A percentile compares a stretch with the other conserved stretches of the same genome.
phyloP scores from a whole-genome alignment of 1,139 yeast genomes.

The Ogataea hybrid region DNA sequence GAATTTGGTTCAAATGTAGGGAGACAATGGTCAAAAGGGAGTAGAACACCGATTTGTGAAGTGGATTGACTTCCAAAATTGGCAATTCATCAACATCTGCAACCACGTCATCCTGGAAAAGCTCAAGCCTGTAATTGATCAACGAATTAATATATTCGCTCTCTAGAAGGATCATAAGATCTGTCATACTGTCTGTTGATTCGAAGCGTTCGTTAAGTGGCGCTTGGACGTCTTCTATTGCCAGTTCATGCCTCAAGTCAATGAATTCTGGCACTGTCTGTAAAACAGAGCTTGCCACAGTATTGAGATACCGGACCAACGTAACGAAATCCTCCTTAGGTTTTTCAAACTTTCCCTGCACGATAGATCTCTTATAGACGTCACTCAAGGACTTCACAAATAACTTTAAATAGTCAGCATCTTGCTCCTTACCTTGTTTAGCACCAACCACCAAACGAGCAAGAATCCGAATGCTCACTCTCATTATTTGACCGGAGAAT shows the following conservation, averaged over 20 bases:
- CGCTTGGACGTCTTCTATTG: conserved; percentile 17
- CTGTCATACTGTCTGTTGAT: conserved; percentile 22
- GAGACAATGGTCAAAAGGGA: conserved; percentile 17
- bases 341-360: conserved; percentile 4
- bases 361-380: conserved; percentile 16
- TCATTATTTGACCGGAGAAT: conserved; percentile 15
- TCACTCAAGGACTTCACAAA: conserved; percentile 21
- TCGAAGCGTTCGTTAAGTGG: conserved; percentile 27
- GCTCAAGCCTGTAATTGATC: conserved; percentile 12
- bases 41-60: conserved; percentile 12
- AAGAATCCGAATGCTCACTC: conserved; percentile 19
- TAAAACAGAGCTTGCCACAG: conserved; percentile 19
- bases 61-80: conserved; percentile 9
- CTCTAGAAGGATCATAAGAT: conserved; percentile 22
- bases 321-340: conserved; percentile 19
- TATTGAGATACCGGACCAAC: conserved; percentile 23
- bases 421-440: conserved; percentile 7
- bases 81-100: conserved; percentile 12
- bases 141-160: conserved; percentile 21
- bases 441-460: conserved; percentile 19
- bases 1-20: conserved; percentile 15
- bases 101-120: conserved; percentile 16
- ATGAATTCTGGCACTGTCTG: conserved; percentile 17
- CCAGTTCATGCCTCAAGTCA: conserved; percentile 18
- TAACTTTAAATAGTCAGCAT: conserved; percentile 2